phyloP scores from a whole-genome alignment of 2,329 filamentous ascomycete species.

The Alternaria panax region DNA sequence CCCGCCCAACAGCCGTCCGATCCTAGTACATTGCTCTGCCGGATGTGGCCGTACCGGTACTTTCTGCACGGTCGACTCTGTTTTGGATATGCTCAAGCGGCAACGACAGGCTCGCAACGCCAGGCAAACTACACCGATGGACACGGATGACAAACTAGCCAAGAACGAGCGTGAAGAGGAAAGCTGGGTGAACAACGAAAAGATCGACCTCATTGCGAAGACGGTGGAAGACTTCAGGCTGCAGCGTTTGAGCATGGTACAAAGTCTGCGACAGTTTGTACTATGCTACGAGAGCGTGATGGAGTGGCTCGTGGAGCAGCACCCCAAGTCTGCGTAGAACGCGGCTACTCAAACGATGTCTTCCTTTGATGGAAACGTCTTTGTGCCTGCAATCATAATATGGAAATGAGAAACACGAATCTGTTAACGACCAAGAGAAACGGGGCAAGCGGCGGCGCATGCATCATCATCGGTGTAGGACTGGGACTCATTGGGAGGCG shows the following conservation, averaged over 20 bases:
- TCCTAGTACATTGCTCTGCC: slow-evolving; percentile 94
- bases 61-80: slow-evolving; percentile 95
- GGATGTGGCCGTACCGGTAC: slow-evolving; percentile 95
- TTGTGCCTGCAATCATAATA: slow-evolving; percentile 16
- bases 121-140: slow-evolving; percentile 55
- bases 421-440: slow-evolving; percentile 5
- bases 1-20: slow-evolving; percentile 65
- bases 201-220: slow-evolving; percentile 79
- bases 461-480: slow-evolving; percentile 7
- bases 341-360: not conserved
- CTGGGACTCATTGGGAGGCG: slow-evolving; percentile 20
- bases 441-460: slow-evolving; percentile 6
- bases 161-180: slow-evolving; percentile 55
- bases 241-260: slow-evolving; percentile 95
- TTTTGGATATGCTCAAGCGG: slow-evolving; percentile 95
- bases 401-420: slow-evolving; percentile 18
- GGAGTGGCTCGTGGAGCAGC: slow-evolving; percentile 75
- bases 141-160: slow-evolving; percentile 23
- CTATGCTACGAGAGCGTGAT: slow-evolving; percentile 95
- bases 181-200: slow-evolving; percentile 73
- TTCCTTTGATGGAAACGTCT: slow-evolving; percentile 2
- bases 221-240: slow-evolving; percentile 90
- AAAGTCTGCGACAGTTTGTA: slow-evolving; percentile 90
- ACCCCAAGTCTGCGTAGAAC: slow-evolving; percentile 42
- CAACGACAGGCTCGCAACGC: slow-evolving; percentile 62